phyloP scores from a whole-genome alignment of 768 basidiomycete species.

The Phylloporus sp. region DNA sequence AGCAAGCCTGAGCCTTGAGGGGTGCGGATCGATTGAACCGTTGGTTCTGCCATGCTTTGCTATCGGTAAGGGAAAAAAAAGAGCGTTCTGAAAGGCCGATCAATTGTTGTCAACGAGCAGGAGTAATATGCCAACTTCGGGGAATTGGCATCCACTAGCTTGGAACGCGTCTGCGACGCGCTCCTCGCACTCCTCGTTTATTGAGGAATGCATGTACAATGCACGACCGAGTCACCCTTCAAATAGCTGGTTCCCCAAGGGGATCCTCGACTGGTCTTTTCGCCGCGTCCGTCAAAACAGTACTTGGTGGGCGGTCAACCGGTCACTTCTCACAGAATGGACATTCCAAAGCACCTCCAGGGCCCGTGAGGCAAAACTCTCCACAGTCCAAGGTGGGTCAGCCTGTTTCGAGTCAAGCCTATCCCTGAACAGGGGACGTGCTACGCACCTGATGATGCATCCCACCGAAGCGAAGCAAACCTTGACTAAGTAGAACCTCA shows the following conservation, averaged over 20 bases:
- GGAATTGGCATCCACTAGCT: not conserved
- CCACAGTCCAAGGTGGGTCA: constrained; percentile 1
- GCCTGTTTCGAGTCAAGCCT: not conserved
- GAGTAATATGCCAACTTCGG: not conserved
- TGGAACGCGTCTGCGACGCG: no score
- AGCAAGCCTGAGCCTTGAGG: no score
- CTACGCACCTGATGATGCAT: not conserved
- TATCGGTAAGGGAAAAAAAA: not conserved
- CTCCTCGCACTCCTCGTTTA: not conserved
- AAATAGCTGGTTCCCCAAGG: not conserved
- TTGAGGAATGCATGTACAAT: constrained; percentile 1
- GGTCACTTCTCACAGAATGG: not conserved
- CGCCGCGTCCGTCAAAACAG: not conserved
- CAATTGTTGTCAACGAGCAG: constrained; percentile 1
- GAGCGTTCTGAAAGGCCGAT: not conserved
- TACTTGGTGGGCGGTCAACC: no score
- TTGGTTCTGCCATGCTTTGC: not conserved
- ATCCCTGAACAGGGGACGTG: constrained; percentile 1
- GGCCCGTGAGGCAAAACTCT: not conserved
- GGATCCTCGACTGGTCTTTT: not conserved
- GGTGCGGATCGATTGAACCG: no score
- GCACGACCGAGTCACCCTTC: not conserved
- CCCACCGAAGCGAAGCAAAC: constrained; percentile 2
- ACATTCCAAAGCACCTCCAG: no score
- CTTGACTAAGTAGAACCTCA: constrained; percentile 11